A percentile compares a stretch with the other conserved stretches of the same genome.
These are phyloP conservation scores for Thelonectria rubi DNA, from an alignment of 2,329 filamentous ascomycete species.

Conservation along the genomic window DNA sequence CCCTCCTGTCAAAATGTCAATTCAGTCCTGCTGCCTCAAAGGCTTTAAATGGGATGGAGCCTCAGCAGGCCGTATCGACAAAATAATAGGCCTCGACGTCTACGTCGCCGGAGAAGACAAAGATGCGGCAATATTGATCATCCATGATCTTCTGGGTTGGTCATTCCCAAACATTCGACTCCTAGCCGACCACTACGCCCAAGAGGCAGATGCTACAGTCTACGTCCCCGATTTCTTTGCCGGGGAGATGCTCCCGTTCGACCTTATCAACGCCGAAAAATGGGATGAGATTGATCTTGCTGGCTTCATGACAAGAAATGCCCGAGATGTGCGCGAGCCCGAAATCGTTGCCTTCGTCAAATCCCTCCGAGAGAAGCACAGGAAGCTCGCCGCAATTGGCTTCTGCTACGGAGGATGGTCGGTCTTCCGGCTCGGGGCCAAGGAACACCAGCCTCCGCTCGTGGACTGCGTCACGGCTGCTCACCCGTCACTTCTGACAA, in stretches of 20 bases:
- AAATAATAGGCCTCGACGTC: conserved; percentile 44
- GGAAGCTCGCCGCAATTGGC: conserved; percentile 54
- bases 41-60: conserved; percentile 54
- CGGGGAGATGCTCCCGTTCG: conserved; percentile 46
- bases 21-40: conserved; percentile 44
- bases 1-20: conserved; percentile 10
- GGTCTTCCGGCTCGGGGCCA: conserved; percentile 54
- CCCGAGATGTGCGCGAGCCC: conserved; percentile 50
- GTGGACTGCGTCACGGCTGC: conserved; percentile 57
- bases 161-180: conserved; percentile 55
- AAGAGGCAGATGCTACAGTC: conserved; percentile 55
- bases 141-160: conserved; percentile 56
- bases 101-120: conserved; percentile 51
- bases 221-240: conserved; percentile 52
- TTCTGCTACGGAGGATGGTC: conserved; percentile 64
- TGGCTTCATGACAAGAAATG: conserved; percentile 50
- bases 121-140: conserved; percentile 47
- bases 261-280: conserved; percentile 41
- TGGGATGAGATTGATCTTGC: conserved; percentile 50
- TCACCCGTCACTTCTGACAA: conserved; percentile 55
- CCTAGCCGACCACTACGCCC: conserved; percentile 57
- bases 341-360: conserved; percentile 51
- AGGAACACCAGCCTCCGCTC: conserved; percentile 46
- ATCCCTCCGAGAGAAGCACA: conserved; percentile 47
- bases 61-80: conserved; percentile 46